Base-by-base conservation (phyloP, 108 stramenopile species). In the Epipyxis sp. region DNA sequence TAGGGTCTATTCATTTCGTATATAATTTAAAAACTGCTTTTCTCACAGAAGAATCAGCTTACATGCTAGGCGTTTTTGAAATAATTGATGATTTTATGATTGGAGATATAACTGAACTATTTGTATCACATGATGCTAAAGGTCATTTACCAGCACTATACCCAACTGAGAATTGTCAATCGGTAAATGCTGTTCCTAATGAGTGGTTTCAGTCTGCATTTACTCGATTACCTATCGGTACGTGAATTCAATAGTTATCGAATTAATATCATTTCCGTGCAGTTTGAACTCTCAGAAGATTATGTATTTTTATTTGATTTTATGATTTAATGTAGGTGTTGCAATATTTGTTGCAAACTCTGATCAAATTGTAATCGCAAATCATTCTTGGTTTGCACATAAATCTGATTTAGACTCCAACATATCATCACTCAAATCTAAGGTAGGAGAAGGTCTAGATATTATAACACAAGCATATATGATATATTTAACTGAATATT, bases 11-110 rank as follows among this genome's bases (percentile, higher is more conserved):
- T 3, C 61, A 65, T 65, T 65, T 13, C 61, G 61, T 65, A 6
- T 65, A 65, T 37, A 65, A 16, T 10, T 25, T 65, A 37, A 65
- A 65, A 65, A 65, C 61, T 65, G 61, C 61, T 32, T 65, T 65
- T 29, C 3, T 6, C 20, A 32, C 34, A 32, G 61, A 65, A 37
- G 27, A 29, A 6, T 3, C 61, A 3, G 3, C 34, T 13, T 65
- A 32, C 25, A 65, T 65, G 61, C 61, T 65, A 6, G 61, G 61
- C 20, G 34, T 3, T 65, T 65, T 65, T 32, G 61, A 65, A 65
- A 6, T 65, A 3, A 37, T 65, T 32, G 34, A 65, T 37, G 61
- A 65, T 37, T 3, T 65, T 29, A 3, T 65, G 61, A 25, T 13
- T 32, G 25, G 13, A 65, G 25, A 65, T 29, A 32, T 13, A 6